Percentiles rank a stretch among this genome's conserved stretches.
Conservation (phyloP, 805 yeast species). For the Candida sanyiensis region DNA sequence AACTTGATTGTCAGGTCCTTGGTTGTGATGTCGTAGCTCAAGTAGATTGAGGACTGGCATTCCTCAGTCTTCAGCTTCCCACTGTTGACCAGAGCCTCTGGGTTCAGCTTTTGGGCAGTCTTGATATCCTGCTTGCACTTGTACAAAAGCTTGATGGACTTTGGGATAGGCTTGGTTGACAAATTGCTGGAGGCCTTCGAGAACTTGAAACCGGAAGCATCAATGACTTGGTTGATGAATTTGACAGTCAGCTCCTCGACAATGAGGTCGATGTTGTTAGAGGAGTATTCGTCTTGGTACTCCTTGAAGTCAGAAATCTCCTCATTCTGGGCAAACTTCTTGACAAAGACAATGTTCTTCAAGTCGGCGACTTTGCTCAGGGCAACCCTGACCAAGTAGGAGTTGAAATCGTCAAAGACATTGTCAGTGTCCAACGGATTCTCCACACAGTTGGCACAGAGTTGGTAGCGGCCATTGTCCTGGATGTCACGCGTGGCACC, state of each 20-base stretch:
- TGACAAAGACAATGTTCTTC: constrained; percentile 20
- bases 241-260: constrained; percentile 12
- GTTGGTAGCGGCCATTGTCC: constrained; percentile 26
- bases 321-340: constrained; percentile 14
- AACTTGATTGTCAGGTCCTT: constrained; percentile 21
- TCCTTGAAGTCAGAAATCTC: constrained; percentile 14
- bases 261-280: constrained; percentile 16
- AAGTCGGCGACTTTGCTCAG: constrained; percentile 14
- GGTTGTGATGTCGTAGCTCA: constrained; percentile 21
- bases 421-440: constrained; percentile 22
- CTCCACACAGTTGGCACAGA: constrained; percentile 24
- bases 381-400: constrained; percentile 17
- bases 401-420: constrained; percentile 20
- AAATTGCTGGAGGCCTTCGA: constrained; percentile 20
- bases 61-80: constrained; percentile 22
- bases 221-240: constrained; percentile 18
- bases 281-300: constrained; percentile 7
- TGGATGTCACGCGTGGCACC: constrained; percentile 20
- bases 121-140: constrained; percentile 25
- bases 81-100: constrained; percentile 4
- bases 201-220: constrained; percentile 22
- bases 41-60: constrained; percentile 21
- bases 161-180: constrained; percentile 20
- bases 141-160: constrained; percentile 22
- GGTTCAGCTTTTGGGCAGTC: constrained; percentile 18